These are phyloP conservation scores for Verticillium dahliae DNA, from an alignment of 2,329 filamentous ascomycete species.

Conservation along the genomic window DNA sequence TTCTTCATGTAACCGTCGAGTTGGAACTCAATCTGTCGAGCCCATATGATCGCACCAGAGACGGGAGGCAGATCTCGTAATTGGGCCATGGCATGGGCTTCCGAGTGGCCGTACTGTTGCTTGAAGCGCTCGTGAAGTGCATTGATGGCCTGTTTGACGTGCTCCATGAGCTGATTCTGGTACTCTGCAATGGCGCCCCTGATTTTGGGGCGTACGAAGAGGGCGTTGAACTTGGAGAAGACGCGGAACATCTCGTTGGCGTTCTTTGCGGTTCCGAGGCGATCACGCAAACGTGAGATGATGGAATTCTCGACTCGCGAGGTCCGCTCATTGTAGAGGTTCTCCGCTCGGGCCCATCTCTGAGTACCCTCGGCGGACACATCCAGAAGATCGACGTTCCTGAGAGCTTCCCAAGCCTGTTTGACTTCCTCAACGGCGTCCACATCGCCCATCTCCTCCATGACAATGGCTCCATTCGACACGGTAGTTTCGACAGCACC, in stretches of 20 bases:
- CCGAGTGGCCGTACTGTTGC: slow-evolving; percentile 96
- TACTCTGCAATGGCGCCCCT: slow-evolving; percentile 96
- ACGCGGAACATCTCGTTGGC: slow-evolving; percentile 99
- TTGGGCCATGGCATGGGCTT: slow-evolving; percentile 97
- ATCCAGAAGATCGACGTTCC: slow-evolving; percentile 92
- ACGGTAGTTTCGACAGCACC: slow-evolving; percentile 42
- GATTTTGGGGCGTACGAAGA: slow-evolving; percentile 98
- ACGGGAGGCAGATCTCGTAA: slow-evolving; percentile 92
- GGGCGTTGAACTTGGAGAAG: slow-evolving; percentile 98
- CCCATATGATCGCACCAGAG: slow-evolving; percentile 96
- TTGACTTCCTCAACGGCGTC: slow-evolving; percentile 95
- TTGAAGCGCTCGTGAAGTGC: slow-evolving; percentile 95
- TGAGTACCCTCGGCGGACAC: slow-evolving; percentile 85
- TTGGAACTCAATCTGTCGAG: slow-evolving; percentile 92
- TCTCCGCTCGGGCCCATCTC: slow-evolving; percentile 88
- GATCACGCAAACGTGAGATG: slow-evolving; percentile 86
- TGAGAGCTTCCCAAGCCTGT: slow-evolving; percentile 88
- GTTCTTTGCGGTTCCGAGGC: slow-evolving; percentile 89
- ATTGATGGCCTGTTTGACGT: slow-evolving; percentile 93
- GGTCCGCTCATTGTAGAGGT: slow-evolving; percentile 94
- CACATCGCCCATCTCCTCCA: slow-evolving; percentile 94
- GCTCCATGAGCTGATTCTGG: slow-evolving; percentile 95
- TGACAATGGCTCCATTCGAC: slow-evolving; percentile 59
- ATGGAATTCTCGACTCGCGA: slow-evolving; percentile 98
- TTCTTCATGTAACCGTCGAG: slow-evolving; percentile 97